Base-by-base conservation (phyloP, 1,284 basidiomycete species). In the Puccinia polysora region DNA sequence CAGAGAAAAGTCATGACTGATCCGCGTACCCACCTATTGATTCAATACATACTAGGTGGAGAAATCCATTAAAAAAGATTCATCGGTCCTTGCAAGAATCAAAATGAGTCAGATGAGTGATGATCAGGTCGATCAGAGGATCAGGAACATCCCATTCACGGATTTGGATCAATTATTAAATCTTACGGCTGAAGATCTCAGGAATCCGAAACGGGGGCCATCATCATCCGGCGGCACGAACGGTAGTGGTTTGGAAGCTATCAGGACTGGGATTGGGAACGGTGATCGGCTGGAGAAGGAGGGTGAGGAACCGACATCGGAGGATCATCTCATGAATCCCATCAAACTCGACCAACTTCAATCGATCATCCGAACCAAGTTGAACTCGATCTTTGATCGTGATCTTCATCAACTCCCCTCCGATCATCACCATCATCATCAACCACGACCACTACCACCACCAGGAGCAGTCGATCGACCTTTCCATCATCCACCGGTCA, bases 111-210 rank as follows among this genome's bases (percentile, higher is more conserved):
- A 14, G 10, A 40, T 18, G 20, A 40, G 1, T 8, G 10, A 10
- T 2, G 53, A 12, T 15, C 25, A 6, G 6, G 10, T 12, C 30
- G 14, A 20, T 23, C 18, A 7, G 40, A 59, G n/a, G 10, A n/a
- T n/a, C n/a, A n/a, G 40, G 40, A 53, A 25, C 8, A 56, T 63
- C 7, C 60, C 60, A 10, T 63, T 47, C 43, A 28, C 60, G 14
- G 60, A 63, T 28, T 15, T 63, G 8, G 60, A 63, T 43, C 60
- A 63, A 34, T n/a, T 63, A 18, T 28, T 63, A 2, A 63, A 36
- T 4, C 18, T 63, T 1, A 63, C 43, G 1, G 15, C 15, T 32
- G 40, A 2, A 2, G 60, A 63, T 49, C 43, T 63, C n/a, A n/a
- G n/a, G n/a, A 2, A 14, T 14, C 4, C 18, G 7, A 14, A 34